Conservation (phyloP, 495 filamentous ascomycete species). For the Neurospora hispaniola region DNA sequence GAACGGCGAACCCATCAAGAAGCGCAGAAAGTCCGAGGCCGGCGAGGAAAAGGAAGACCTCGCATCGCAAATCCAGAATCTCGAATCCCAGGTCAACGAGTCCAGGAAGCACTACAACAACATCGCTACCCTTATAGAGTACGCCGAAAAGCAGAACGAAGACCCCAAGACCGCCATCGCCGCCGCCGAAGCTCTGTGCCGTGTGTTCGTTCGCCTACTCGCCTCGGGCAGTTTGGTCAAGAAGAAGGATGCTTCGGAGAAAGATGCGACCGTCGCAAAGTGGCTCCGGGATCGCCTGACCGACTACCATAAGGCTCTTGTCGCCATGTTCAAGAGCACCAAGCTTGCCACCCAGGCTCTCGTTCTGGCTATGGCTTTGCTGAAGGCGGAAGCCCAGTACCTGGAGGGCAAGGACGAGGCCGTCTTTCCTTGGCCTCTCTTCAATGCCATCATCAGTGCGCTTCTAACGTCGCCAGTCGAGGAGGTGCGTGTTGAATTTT, state of each 20-base stretch:
- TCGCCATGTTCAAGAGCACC: slow-evolving; percentile 43
- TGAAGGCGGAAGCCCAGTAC: slow-evolving; percentile 65
- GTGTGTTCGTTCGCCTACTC: slow-evolving; percentile 79
- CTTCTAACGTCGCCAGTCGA: slow-evolving; percentile 50
- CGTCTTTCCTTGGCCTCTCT: slow-evolving; percentile 52
- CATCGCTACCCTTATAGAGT: slow-evolving; percentile 60
- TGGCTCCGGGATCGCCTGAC: slow-evolving; percentile 70
- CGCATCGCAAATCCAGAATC: slow-evolving; percentile 49
- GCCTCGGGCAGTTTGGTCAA: slow-evolving; percentile 60
- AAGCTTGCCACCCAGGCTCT: slow-evolving; percentile 49
- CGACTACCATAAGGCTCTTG: slow-evolving; percentile 53
- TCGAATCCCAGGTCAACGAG: slow-evolving; percentile 70
- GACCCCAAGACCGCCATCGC: slow-evolving; percentile 32
- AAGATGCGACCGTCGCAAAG: slow-evolving; percentile 59
- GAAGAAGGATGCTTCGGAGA: slow-evolving; percentile 50
- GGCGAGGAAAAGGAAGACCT: slow-evolving; percentile 26
- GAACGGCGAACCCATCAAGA: slow-evolving; percentile 37
- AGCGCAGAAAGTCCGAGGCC: slow-evolving; percentile 35
- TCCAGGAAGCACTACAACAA: slow-evolving; percentile 90
- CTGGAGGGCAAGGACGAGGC: slow-evolving; percentile 48
- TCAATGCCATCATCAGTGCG: slow-evolving; percentile 49
- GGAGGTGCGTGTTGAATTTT: slow-evolving; percentile 55
- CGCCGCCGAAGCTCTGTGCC: slow-evolving; percentile 71
- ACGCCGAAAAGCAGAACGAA: slow-evolving; percentile 36
- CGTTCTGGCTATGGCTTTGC: slow-evolving; percentile 68